These are phyloP conservation scores for Chaetomiaceae sp. DNA, from an alignment of 2,329 filamentous ascomycete genomes.

Conservation along the genomic window DNA sequence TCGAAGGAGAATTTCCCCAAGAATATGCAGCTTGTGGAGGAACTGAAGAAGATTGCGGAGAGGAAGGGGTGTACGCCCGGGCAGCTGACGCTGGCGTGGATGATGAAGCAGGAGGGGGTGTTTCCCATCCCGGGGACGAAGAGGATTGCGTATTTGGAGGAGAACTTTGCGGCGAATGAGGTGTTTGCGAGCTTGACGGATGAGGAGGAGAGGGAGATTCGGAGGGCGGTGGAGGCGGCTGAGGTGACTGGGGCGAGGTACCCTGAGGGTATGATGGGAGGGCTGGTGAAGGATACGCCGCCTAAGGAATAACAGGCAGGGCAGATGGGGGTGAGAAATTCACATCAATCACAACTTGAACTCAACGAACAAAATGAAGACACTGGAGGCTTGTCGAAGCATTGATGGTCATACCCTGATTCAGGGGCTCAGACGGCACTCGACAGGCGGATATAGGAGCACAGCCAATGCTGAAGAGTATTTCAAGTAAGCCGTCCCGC, in stretches of 20 bases:
- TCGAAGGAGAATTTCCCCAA: conserved; percentile 48
- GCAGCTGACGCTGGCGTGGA: conserved; percentile 60
- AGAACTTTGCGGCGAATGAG: conserved; percentile 40
- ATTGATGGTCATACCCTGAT: too few species aligned
- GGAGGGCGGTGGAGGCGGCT: conserved; percentile 23
- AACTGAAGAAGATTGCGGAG: conserved; percentile 45
- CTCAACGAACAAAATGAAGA: too few species aligned
- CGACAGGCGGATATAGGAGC: too few species aligned
- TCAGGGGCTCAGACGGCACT: too few species aligned
- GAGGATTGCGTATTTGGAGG: conserved; percentile 43
- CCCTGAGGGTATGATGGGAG: conserved; percentile 20
- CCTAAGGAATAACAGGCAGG: background rate
- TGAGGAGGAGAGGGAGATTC: conserved; percentile 27
- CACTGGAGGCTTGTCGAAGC: too few species aligned
- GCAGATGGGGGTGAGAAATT: background rate
- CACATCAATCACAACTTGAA: too few species aligned
- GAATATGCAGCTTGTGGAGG: conserved; percentile 51
- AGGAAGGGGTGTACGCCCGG: conserved; percentile 50
- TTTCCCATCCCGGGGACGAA: conserved; percentile 54
- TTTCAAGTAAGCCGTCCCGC: too few species aligned
- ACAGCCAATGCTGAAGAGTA: too few species aligned
- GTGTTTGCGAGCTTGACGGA: conserved; percentile 30
- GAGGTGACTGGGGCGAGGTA: conserved; percentile 43
- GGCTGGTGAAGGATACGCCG: conserved; percentile 18
- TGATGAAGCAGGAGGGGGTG: conserved; percentile 55